Conservation (phyloP, 192 early-diverging fungal species). For the Linnemannia zychae region DNA sequence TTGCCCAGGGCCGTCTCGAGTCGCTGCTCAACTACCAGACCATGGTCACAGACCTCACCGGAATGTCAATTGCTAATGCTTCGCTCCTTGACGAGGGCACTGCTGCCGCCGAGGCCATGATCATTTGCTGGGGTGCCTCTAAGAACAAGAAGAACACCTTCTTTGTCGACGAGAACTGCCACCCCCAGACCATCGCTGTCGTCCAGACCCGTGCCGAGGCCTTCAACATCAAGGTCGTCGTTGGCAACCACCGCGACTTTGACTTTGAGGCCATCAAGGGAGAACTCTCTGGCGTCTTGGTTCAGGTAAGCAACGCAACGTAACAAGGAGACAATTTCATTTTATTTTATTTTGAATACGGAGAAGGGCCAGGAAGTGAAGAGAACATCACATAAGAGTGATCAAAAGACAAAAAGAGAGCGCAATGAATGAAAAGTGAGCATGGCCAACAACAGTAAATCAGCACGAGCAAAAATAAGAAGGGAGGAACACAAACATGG, state of each 20-base stretch:
- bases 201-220: constrained; percentile 95
- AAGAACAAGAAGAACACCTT: constrained; percentile 89
- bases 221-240: constrained; percentile 92
- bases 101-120: constrained; percentile 98
- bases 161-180: constrained; percentile 93
- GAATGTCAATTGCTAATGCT: constrained; percentile 97
- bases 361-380: neutral
- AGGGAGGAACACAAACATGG: neutral
- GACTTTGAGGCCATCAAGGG: constrained; percentile 82
- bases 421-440: neutral
- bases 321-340: neutral
- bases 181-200: constrained; percentile 96
- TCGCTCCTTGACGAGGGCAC: constrained; percentile 99
- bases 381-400: neutral
- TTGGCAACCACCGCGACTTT: constrained; percentile 84
- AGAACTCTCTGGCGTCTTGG: constrained; percentile 89
- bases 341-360: neutral
- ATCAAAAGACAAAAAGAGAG: neutral
- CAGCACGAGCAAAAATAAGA: neutral
- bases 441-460: neutral
- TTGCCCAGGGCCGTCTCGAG: constrained; percentile 98
- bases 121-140: constrained; percentile 82
- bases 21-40: constrained; percentile 98
- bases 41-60: constrained; percentile 95
- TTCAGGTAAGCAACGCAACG: constrained; percentile 78